Evolutionary conservation across 225 moss, liverwort and hornwort genomes (phyloP), one percentile per base, ranked within the genome.

Genomic region (Anthoceros angustus): DNA sequence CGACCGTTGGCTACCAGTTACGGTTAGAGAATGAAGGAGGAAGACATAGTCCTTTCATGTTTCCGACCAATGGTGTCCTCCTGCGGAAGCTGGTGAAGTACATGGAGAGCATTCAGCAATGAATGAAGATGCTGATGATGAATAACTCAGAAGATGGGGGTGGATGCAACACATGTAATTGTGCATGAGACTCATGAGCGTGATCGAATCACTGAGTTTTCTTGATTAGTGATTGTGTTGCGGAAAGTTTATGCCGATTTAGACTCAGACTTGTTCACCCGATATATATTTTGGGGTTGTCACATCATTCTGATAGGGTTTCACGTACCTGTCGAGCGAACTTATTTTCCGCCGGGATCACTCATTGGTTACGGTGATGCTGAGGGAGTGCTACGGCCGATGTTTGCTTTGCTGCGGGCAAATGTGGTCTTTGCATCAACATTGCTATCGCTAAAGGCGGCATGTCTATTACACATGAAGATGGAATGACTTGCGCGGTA

Each of bases 171-270:
- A 71, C 95, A 95, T 80, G 74, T 95, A 62, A 84, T 95, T 69
- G 91, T 95, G 75, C 91, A 78, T 73, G 72, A 77, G 62, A 77
- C 77, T 65, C 77, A 80, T 74, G 83, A 83, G 65, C 80, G 83
- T 25, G 82, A 79, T 83, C 83, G 69, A 69, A 93, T 84, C 49
- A 70, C 76, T 26, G 79, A 77, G 69, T 79, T 79, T 68, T n/a
- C n/a, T n/a, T n/a, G n/a, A n/a, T 74, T 79, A 62, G 62, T 79
- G 10, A 74, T 79, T 66, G 81, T 78, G 38, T 74, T 81, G 70
- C 69, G 81, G 77, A 91, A 95, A 69, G 91, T 95, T 91, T 91
- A 91, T 73, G 95, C 95, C 65, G 91, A 91, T 12, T 80, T 95
- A 49, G 95, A 95, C 72, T 79, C 88, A 38, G 91, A 76, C 62